phyloP scores from a whole-genome alignment of 2,329 filamentous ascomycete species.

The Aspergillus phoenicis region DNA sequence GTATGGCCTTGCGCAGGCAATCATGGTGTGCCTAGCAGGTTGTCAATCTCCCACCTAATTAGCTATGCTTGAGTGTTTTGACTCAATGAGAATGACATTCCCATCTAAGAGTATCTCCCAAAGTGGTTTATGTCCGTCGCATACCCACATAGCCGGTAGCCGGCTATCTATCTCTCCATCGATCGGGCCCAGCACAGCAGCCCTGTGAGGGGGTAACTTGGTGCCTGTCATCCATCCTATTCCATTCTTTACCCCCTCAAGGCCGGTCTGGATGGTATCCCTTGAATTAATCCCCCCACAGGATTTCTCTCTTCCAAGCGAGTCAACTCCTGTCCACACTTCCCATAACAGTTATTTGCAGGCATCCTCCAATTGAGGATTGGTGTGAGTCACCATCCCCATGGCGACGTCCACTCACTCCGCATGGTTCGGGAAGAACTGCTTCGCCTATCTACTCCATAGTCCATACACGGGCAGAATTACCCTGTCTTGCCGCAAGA shows the following conservation, averaged over 20 bases:
- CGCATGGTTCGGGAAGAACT: too few relatives aligned
- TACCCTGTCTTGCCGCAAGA: too few relatives aligned
- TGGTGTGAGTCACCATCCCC: neutral
- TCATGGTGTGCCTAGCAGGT: too few relatives aligned
- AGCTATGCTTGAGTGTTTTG: too few relatives aligned
- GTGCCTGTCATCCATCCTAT: neutral
- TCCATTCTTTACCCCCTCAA: neutral
- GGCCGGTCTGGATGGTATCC: too few relatives aligned
- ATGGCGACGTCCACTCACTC: neutral
- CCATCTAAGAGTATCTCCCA: too few relatives aligned
- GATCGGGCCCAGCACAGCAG: neutral
- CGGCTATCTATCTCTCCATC: neutral
- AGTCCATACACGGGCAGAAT: too few relatives aligned
- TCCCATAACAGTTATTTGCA: neutral
- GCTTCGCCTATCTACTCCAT: too few relatives aligned
- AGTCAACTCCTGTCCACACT: neutral
- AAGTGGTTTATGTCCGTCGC: neutral
- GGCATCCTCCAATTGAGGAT: neutral
- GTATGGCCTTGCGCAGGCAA: too few relatives aligned
- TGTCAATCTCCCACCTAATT: too few relatives aligned
- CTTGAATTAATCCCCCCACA: neutral
- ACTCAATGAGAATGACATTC: too few relatives aligned
- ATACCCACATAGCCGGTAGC: neutral
- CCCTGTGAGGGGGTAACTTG: neutral
- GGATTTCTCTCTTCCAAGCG: neutral